Evolutionary conservation across 305 asterid genomes (phyloP).

Genomic region (Fraxinus baroniana): DNA sequence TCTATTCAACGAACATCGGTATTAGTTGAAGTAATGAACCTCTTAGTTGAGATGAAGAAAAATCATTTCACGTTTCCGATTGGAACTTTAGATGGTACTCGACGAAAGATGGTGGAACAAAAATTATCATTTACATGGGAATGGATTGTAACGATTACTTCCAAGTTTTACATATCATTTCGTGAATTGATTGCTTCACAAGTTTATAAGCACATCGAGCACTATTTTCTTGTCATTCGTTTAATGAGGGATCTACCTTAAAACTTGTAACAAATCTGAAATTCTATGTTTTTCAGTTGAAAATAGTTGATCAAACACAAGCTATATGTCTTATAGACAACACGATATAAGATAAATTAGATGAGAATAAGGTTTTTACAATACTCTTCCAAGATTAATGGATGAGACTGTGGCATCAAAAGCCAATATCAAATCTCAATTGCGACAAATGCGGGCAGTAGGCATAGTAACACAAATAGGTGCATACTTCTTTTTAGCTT

Average conservation of each 20-base stretch:
- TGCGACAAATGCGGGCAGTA: constrained; percentile 68
- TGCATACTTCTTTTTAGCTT: constrained; percentile 75
- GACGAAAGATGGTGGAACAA: background rate
- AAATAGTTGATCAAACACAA: background rate
- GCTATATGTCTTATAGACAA: background rate
- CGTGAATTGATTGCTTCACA: background rate
- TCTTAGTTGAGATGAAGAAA: background rate
- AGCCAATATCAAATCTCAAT: constrained; percentile 10
- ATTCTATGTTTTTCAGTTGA: background rate
- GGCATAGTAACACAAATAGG: constrained; percentile 73
- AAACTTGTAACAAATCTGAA: background rate
- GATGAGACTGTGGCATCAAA: background rate
- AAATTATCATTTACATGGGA: background rate
- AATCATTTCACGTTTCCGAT: background rate
- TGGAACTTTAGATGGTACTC: background rate
- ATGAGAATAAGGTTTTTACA: background rate
- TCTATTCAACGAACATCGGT: background rate
- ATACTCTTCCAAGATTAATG: background rate
- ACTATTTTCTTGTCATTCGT: background rate
- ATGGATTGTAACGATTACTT: background rate
- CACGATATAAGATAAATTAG: background rate
- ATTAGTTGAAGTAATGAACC: background rate
- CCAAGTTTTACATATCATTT: background rate
- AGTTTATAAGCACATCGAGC: background rate
- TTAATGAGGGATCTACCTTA: background rate